Percentiles rank a stretch among this genome's conserved stretches.
These are phyloP conservation scores for Fusarium xyrophilum DNA, from an alignment of 2,329 filamentous ascomycete genomes.

Conservation along the genomic window DNA sequence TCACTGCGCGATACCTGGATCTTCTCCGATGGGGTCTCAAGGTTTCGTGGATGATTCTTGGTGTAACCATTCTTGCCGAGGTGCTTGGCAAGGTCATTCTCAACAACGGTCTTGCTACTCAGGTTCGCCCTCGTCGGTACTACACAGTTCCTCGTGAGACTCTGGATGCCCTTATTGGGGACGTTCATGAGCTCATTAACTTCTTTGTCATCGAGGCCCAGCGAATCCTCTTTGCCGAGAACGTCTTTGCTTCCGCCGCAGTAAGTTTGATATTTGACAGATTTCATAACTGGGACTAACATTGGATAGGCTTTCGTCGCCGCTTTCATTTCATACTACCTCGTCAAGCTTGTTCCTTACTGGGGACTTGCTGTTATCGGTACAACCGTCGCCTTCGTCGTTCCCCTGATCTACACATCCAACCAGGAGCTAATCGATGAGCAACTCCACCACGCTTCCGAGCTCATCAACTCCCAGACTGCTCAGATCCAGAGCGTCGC, in stretches of 20 bases:
- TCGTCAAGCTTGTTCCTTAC: constrained; percentile 73
- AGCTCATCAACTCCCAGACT: constrained; percentile 68
- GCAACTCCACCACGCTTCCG: constrained; percentile 64
- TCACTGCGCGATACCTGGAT: constrained; percentile 70
- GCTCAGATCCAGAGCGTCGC: constrained; percentile 67
- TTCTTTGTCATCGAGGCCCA: constrained; percentile 75
- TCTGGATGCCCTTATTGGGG: constrained; percentile 66
- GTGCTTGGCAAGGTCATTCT: constrained; percentile 66
- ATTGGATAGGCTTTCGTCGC: constrained; percentile 60
- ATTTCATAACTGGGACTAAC: constrained; percentile 28
- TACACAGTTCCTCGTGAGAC: constrained; percentile 70
- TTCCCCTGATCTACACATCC: constrained; percentile 68
- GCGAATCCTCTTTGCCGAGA: constrained; percentile 73
- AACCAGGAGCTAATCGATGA: constrained; percentile 75
- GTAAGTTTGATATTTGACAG: constrained; percentile 54
- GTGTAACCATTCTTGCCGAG: constrained; percentile 67
- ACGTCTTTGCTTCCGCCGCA: constrained; percentile 63
- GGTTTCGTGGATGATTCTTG: constrained; percentile 68
- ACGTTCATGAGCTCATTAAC: constrained; percentile 73
- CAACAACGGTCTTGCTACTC: constrained; percentile 67
- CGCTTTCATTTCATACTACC: constrained; percentile 70
- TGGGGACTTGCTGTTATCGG: constrained; percentile 70
- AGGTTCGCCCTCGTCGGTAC: constrained; percentile 71
- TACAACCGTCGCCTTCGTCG: constrained; percentile 66
- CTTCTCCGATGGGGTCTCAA: constrained; percentile 70